Conservation (phyloP, 2,329 filamentous ascomycete species). For the Verticillium klebahnii region DNA sequence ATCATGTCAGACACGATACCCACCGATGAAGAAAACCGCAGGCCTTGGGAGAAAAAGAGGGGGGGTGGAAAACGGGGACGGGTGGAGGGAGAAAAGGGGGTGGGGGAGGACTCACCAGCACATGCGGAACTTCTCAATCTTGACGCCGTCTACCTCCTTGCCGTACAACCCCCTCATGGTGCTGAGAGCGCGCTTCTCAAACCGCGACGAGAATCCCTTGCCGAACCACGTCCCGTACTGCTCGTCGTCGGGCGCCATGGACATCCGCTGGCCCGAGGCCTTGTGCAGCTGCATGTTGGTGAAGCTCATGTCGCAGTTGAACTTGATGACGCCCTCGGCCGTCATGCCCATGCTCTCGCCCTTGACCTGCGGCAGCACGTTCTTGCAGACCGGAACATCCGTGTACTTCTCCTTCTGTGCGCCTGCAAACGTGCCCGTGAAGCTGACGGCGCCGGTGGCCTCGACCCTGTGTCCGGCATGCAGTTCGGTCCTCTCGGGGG, state of each 20-base stretch:
- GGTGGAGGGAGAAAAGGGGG: not conserved
- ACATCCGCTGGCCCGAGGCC: slow-evolving; percentile 45
- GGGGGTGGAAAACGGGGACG: not conserved
- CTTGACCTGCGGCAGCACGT: slow-evolving; percentile 34
- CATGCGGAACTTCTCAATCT: slow-evolving; percentile 38
- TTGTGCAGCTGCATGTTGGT: slow-evolving; percentile 46
- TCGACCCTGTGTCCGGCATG: slow-evolving; percentile 49
- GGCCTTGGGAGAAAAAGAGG: slow-evolving; percentile 16
- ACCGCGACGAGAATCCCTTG: slow-evolving; percentile 34
- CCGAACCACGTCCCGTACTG: slow-evolving; percentile 39
- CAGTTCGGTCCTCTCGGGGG: slow-evolving; percentile 40
- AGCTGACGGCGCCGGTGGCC: slow-evolving; percentile 50
- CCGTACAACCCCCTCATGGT: slow-evolving; percentile 38
- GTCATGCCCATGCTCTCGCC: slow-evolving; percentile 42
- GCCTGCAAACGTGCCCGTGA: slow-evolving; percentile 31
- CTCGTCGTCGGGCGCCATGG: slow-evolving; percentile 37
- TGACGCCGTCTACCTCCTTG: slow-evolving; percentile 28
- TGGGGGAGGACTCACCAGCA: slow-evolving; percentile 33
- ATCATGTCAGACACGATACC: not conserved
- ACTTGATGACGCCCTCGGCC: slow-evolving; percentile 49
- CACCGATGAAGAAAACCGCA: not conserved
- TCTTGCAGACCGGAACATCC: slow-evolving; percentile 49
- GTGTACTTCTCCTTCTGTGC: slow-evolving; percentile 43
- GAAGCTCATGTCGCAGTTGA: slow-evolving; percentile 56
- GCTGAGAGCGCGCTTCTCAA: slow-evolving; percentile 34